Evolutionary conservation across 2,329 filamentous ascomycete genomes (phyloP).

Genomic region (Diplodia mutila): DNA sequence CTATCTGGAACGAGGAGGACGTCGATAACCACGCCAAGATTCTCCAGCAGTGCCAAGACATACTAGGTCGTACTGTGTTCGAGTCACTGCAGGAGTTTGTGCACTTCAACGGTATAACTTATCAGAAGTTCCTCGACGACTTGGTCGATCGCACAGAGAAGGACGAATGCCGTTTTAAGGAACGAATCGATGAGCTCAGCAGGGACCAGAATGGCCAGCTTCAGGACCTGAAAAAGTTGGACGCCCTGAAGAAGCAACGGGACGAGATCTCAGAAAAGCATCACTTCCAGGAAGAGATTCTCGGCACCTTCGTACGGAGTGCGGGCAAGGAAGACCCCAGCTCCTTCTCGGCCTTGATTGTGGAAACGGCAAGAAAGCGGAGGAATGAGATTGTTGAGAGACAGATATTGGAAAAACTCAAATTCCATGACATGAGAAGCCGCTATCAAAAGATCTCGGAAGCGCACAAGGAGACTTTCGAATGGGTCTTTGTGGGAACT

Average conservation of each 20-base stretch:
- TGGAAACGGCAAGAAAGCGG: neutral
- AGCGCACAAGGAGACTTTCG: conserved; percentile 26
- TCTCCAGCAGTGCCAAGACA: conserved; percentile 4
- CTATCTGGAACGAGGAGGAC: conserved; percentile 2
- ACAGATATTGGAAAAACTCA: conserved; percentile 15
- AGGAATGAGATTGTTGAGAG: conserved; percentile 2
- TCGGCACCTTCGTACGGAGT: neutral
- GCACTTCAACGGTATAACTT: neutral
- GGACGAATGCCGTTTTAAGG: neutral
- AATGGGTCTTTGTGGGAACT: conserved; percentile 25
- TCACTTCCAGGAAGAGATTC: conserved; percentile 15
- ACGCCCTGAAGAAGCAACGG: conserved; percentile 4
- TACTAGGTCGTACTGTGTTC: conserved; percentile 28
- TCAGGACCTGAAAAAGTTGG: neutral
- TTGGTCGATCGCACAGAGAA: neutral
- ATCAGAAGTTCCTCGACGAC: neutral
- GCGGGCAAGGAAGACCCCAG: neutral
- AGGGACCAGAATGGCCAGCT: neutral
- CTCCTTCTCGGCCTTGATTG: conserved; percentile 2
- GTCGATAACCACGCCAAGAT: neutral
- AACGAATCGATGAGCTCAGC: neutral
- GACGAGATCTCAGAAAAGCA: conserved; percentile 14
- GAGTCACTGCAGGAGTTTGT: conserved; percentile 26
- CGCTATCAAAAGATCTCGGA: conserved; percentile 21
- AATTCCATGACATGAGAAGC: conserved; percentile 18